Conservation (phyloP, 2,329 filamentous ascomycete species). For the Ilyonectria robusta region DNA sequence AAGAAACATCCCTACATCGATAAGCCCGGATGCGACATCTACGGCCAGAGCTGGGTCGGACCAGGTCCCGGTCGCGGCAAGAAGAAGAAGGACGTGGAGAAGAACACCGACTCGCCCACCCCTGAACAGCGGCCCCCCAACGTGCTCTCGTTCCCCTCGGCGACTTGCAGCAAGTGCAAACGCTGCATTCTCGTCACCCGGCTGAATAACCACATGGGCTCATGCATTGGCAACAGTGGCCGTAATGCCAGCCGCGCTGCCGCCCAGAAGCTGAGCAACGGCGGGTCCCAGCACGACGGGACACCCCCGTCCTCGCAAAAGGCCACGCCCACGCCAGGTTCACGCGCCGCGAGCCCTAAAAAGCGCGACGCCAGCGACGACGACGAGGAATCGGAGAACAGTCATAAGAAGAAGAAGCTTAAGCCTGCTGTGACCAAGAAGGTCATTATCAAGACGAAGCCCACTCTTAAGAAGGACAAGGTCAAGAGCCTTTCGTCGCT, state of each 20-base stretch:
- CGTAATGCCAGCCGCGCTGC: slow-evolving; percentile 74
- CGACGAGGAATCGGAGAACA: slow-evolving; percentile 66
- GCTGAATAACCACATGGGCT: slow-evolving; percentile 78
- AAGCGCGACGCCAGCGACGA: slow-evolving; percentile 72
- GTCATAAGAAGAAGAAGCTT: slow-evolving; percentile 71
- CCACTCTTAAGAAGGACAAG: slow-evolving; percentile 68
- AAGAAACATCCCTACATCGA: slow-evolving; percentile 84
- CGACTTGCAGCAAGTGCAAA: slow-evolving; percentile 78
- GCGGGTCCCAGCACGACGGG: slow-evolving; percentile 67
- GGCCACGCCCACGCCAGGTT: slow-evolving; percentile 70
- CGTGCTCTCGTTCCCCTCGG: slow-evolving; percentile 75
- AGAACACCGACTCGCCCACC: slow-evolving; percentile 65
- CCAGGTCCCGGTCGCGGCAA: slow-evolving; percentile 79
- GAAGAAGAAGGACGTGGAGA: slow-evolving; percentile 84
- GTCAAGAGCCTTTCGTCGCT: slow-evolving; percentile 65
- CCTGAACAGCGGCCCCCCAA: slow-evolving; percentile 72
- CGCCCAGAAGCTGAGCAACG: slow-evolving; percentile 74
- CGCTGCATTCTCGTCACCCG: slow-evolving; percentile 75
- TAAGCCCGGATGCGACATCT: slow-evolving; percentile 83
- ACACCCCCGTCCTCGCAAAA: slow-evolving; percentile 76
- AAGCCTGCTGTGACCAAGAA: slow-evolving; percentile 67
- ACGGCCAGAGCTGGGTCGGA: slow-evolving; percentile 85
- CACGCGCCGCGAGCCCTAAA: slow-evolving; percentile 67
- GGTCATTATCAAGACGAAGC: slow-evolving; percentile 69
- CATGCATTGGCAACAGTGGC: slow-evolving; percentile 76